phyloP scores from a whole-genome alignment of 2,329 filamentous ascomycete genomes.

The Coniochaeta hoffmannii region DNA sequence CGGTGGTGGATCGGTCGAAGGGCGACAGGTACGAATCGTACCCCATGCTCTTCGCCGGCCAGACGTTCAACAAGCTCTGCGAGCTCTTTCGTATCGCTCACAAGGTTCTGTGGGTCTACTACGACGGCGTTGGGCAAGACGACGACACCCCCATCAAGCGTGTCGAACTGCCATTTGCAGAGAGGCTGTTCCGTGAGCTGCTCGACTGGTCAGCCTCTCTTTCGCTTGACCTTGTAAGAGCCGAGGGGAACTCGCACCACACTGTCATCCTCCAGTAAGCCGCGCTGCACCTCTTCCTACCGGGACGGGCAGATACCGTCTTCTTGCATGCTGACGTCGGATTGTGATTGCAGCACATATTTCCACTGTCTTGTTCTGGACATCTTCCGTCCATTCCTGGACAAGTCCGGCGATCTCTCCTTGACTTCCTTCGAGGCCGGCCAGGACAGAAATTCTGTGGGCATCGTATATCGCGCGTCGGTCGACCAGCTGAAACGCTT shows the following conservation, averaged over 20 bases:
- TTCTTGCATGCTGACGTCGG: not conserved
- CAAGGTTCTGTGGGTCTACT: constrained; percentile 1
- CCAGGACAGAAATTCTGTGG: not conserved
- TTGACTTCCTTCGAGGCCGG: not conserved
- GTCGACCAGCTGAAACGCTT: not conserved
- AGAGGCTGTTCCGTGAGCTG: not conserved
- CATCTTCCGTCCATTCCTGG: constrained; percentile 1
- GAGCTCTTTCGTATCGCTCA: constrained; percentile 1
- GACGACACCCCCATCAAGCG: not conserved
- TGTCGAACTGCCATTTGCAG: not conserved
- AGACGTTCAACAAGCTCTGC: constrained; percentile 2
- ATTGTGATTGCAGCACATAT: not conserved
- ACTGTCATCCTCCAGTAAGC: not conserved
- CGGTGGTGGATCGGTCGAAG: not conserved
- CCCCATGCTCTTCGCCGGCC: not conserved
- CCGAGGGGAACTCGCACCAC: not conserved
- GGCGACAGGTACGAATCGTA: not conserved
- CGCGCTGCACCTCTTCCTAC: not conserved
- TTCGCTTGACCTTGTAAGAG: not conserved
- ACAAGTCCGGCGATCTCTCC: not conserved
- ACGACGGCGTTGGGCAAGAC: not conserved
- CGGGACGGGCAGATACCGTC: not conserved
- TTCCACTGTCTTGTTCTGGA: not conserved
- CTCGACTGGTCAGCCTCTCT: not conserved
- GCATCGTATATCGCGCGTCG: not conserved